A percentile compares a stretch with the other conserved stretches of the same genome.
These are phyloP conservation scores for Epichloe hybrida DNA, from an alignment of 2,329 filamentous ascomycete genomes.

Conservation along the genomic window DNA sequence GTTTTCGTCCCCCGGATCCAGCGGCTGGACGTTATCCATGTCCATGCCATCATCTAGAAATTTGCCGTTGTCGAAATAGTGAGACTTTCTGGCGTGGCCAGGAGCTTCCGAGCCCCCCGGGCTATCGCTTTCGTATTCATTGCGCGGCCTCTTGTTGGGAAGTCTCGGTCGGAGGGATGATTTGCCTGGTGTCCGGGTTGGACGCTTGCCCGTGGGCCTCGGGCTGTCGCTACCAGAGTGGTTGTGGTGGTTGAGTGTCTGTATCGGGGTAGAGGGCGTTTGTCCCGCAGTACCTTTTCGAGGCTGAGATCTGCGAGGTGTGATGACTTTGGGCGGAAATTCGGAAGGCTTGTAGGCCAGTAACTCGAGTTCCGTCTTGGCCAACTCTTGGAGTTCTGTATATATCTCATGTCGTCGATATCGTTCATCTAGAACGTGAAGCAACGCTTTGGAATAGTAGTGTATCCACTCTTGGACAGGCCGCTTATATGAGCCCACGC, in stretches of 20 bases:
- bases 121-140: conserved; percentile 23
- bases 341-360: conserved; percentile 15
- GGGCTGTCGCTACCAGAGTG: conserved; percentile 13
- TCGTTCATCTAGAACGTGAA: conserved; percentile 20
- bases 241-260: conserved; percentile 6
- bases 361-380: conserved; percentile 14
- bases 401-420: conserved; percentile 21
- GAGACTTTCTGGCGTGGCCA: conserved; percentile 18
- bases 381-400: conserved; percentile 19
- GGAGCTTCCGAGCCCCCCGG: conserved; percentile 23
- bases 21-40: conserved; percentile 18
- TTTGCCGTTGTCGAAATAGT: conserved; percentile 16
- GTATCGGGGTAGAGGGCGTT: not conserved
- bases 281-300: not conserved
- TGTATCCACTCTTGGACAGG: conserved; percentile 27
- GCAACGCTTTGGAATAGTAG: conserved; percentile 30
- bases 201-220: conserved; percentile 16
- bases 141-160: conserved; percentile 31
- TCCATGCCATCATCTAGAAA: conserved; percentile 13
- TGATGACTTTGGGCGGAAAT: conserved; percentile 13
- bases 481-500: conserved; percentile 25
- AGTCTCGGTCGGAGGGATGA: conserved; percentile 11
- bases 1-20: conserved; percentile 6
- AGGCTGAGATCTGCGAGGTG: conserved; percentile 11
- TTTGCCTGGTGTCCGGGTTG: conserved; percentile 9